These are phyloP conservation scores for Neurospora sp. DNA, from an alignment of 495 filamentous ascomycete genomes.

Conservation along the genomic window DNA sequence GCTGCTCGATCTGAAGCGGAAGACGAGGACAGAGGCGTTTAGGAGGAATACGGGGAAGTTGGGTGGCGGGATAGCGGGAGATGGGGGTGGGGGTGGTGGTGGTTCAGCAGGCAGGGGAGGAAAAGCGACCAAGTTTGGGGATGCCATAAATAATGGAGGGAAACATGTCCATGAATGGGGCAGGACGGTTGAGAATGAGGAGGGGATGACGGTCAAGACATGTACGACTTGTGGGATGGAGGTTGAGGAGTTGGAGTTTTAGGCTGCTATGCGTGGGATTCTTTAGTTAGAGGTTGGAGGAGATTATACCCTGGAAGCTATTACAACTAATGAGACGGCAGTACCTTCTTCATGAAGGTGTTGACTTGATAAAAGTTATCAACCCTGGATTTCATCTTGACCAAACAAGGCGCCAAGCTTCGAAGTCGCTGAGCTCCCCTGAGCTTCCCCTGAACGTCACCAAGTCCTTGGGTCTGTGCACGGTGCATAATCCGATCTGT, in stretches of 20 bases:
- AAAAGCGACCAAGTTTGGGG: conserved; percentile 63
- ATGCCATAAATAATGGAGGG: conserved; percentile 51
- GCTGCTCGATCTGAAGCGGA: conserved; percentile 81
- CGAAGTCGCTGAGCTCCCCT: not conserved
- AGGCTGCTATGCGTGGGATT: conserved; percentile 2
- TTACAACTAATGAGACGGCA: not conserved
- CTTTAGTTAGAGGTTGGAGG: too few relatives aligned
- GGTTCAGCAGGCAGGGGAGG: conserved; percentile 15
- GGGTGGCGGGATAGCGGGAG: conserved; percentile 7
- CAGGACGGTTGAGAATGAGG: conserved; percentile 61
- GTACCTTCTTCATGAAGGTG: not conserved
- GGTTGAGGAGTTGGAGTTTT: conserved; percentile 91
- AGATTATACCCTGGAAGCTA: not conserved
- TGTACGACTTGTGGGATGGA: conserved; percentile 93
- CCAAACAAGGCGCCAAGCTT: not conserved
- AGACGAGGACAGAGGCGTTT: conserved; percentile 85
- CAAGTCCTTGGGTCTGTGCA: not conserved
- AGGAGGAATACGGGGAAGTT: conserved; percentile 46
- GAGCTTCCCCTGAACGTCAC: not conserved
- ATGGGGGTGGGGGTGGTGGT: not conserved
- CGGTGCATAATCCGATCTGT: not conserved
- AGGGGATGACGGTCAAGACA: conserved; percentile 72
- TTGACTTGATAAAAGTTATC: not conserved
- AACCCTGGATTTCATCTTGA: not conserved
- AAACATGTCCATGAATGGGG: conserved; percentile 96